A percentile compares a stretch with the other conserved stretches of the same genome.
These are phyloP conservation scores for Cutaneotrichosporon cavernicola DNA, from an alignment of 1,284 basidiomycete genomes.

Conservation along the genomic window DNA sequence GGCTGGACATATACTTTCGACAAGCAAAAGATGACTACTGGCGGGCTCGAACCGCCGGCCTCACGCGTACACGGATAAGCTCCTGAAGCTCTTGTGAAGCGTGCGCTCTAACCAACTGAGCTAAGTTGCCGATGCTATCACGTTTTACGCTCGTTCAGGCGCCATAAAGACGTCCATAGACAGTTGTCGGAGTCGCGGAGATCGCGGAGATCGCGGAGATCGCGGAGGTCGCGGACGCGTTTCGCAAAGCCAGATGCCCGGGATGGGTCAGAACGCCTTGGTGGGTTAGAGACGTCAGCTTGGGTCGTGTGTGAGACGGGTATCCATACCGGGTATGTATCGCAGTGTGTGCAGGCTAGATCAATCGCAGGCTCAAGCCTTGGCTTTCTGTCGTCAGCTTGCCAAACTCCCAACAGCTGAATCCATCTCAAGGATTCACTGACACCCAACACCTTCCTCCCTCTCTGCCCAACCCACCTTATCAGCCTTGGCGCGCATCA, in stretches of 20 bases:
- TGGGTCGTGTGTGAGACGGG: not conserved
- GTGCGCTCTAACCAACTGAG: not conserved
- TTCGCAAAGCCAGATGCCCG: not conserved
- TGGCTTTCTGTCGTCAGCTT: not conserved
- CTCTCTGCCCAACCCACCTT: slow-evolving; percentile 14
- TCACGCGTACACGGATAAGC: not conserved
- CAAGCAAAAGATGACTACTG: not conserved
- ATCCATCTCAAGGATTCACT: not conserved
- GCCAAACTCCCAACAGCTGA: not conserved
- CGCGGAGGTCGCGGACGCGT: no score
- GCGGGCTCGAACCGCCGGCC: slow-evolving; percentile 1
- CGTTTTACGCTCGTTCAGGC: not conserved
- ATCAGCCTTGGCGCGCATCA: slow-evolving; percentile 25
- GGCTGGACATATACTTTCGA: not conserved
- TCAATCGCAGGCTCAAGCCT: not conserved
- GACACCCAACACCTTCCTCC: not conserved
- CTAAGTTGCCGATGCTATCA: not conserved
- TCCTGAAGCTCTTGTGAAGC: not conserved
- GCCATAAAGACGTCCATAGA: not conserved
- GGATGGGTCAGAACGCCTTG: not conserved
- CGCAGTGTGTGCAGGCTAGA: not conserved
- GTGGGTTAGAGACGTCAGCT: not conserved
- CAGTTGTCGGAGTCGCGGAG: no score
- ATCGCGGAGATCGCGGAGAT: no score
- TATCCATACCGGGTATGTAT: not conserved